These are phyloP conservation scores for Epichloe glyceriae DNA, from an alignment of 2,329 filamentous ascomycete species.

Conservation along the genomic window DNA sequence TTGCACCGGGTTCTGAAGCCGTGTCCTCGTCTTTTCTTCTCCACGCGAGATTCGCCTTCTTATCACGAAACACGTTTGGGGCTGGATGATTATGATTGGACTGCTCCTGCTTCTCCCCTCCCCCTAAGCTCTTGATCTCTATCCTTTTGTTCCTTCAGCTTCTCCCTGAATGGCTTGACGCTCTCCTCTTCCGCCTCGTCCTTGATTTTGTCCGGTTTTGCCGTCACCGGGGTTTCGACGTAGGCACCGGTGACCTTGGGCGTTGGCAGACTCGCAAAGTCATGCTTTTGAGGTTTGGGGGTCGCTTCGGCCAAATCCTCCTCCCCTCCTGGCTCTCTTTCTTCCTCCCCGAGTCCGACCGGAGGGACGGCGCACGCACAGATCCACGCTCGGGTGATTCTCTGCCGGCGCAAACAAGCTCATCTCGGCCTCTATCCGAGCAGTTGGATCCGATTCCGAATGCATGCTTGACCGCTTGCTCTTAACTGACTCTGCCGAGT, in stretches of 20 bases:
- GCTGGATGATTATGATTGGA: slow-evolving; percentile 2
- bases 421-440: slow-evolving; percentile 43
- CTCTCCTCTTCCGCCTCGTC: background rate
- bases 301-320: slow-evolving; percentile 28
- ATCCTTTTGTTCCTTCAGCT: slow-evolving; percentile 9
- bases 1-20: slow-evolving; percentile 18
- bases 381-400: slow-evolving; percentile 42
- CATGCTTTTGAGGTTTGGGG: slow-evolving; percentile 30
- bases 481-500: slow-evolving; percentile 33
- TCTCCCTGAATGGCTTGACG: slow-evolving; percentile 5
- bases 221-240: slow-evolving; percentile 40
- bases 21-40: slow-evolving; percentile 17
- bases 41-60: slow-evolving; percentile 13
- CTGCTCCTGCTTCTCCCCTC: slow-evolving; percentile 1
- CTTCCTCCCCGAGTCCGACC: slow-evolving; percentile 19
- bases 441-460: slow-evolving; percentile 41
- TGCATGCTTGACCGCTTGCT: slow-evolving; percentile 36
- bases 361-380: slow-evolving; percentile 33
- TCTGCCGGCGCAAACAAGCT: slow-evolving; percentile 42
- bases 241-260: slow-evolving; percentile 42
- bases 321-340: slow-evolving; percentile 11
- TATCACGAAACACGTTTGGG: slow-evolving; percentile 12
- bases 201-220: slow-evolving; percentile 23
- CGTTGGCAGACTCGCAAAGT: slow-evolving; percentile 37
- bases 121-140: background rate